Percentiles rank a stretch among this genome's conserved stretches.
Evolutionary conservation across 306 rosid genomes (phyloP).

Genomic region (Parietaria judaica): DNA sequence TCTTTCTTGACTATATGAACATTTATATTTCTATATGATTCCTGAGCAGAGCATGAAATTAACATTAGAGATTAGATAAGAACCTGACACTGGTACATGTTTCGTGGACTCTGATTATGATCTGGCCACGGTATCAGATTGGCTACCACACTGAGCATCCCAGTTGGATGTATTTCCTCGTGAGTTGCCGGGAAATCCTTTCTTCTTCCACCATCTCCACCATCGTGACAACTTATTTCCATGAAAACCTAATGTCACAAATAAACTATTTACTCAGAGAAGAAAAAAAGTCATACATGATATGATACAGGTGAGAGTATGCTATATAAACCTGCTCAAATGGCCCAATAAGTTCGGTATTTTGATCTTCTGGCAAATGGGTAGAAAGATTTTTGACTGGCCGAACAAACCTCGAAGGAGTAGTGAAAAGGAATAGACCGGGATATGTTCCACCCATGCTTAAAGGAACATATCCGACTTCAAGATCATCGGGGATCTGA

Average conservation of each 20-base stretch:
- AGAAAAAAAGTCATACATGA: neutral
- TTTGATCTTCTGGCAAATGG: constrained; percentile 41
- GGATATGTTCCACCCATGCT: constrained; percentile 91
- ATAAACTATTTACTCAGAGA: neutral
- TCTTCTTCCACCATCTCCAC: constrained; percentile 88
- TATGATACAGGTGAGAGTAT: neutral
- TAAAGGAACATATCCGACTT: constrained; percentile 90
- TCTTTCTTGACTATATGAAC: too few species aligned
- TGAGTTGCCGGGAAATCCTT: constrained; percentile 80
- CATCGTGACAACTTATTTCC: constrained; percentile 95
- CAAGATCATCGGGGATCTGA: constrained; percentile 86
- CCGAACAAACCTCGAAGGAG: constrained; percentile 80
- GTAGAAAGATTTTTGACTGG: constrained; percentile 73
- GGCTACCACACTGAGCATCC: constrained; percentile 91
- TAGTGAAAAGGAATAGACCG: constrained; percentile 71
- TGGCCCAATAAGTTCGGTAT: constrained; percentile 84
- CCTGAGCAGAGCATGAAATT: neutral
- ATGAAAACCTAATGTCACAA: constrained; percentile 53
- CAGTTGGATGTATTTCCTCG: constrained; percentile 96
- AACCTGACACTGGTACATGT: constrained; percentile 99
- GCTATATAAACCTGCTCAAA: constrained; percentile 71
- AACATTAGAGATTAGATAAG: constrained; percentile 4
- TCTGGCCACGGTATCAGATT: constrained; percentile 98
- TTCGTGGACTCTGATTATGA: constrained; percentile 97
- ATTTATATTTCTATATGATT: too few species aligned